Percentiles rank a stretch among this genome's conserved stretches.
phyloP scores from a whole-genome alignment of 2,329 filamentous ascomycete genomes.

The Botrytis deweyae region DNA sequence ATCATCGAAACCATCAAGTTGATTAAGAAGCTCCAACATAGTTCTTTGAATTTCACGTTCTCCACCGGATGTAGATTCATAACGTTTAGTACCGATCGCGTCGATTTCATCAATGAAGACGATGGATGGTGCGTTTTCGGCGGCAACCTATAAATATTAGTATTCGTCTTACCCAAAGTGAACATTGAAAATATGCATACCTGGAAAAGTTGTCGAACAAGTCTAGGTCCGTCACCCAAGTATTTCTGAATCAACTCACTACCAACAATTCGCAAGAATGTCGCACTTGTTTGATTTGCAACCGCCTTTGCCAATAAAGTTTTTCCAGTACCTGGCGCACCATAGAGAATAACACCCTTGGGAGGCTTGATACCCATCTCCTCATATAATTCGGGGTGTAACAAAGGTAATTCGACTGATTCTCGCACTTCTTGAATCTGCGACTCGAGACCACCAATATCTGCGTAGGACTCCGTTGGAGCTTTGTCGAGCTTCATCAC shows the following conservation, averaged over 20 bases:
- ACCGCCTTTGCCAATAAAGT: slow-evolving; percentile 95
- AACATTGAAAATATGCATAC: slow-evolving; percentile 43
- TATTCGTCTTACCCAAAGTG: not conserved
- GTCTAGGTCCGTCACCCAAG: slow-evolving; percentile 87
- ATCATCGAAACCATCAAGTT: slow-evolving; percentile 98
- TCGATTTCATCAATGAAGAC: slow-evolving; percentile 99
- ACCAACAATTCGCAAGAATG: slow-evolving; percentile 94
- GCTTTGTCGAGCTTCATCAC: slow-evolving; percentile 99
- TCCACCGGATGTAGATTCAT: slow-evolving; percentile 94
- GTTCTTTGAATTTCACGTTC: slow-evolving; percentile 97
- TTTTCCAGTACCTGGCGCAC: slow-evolving; percentile 95
- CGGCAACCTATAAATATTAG: slow-evolving; percentile 65
- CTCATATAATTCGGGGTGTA: slow-evolving; percentile 97
- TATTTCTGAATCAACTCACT: slow-evolving; percentile 99
- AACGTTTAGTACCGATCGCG: slow-evolving; percentile 97
- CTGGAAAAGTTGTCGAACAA: slow-evolving; percentile 95
- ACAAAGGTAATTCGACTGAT: slow-evolving; percentile 89
- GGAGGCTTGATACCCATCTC: slow-evolving; percentile 99
- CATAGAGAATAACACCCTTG: slow-evolving; percentile 98
- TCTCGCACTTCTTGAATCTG: slow-evolving; percentile 98
- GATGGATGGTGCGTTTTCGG: slow-evolving; percentile 93
- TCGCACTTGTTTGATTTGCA: slow-evolving; percentile 97
- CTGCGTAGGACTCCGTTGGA: slow-evolving; percentile 95
- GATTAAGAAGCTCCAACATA: slow-evolving; percentile 97
- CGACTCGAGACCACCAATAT: slow-evolving; percentile 91